phyloP scores from a whole-genome alignment of 73 alveolate genomes.

The Breviolum minutum region DNA sequence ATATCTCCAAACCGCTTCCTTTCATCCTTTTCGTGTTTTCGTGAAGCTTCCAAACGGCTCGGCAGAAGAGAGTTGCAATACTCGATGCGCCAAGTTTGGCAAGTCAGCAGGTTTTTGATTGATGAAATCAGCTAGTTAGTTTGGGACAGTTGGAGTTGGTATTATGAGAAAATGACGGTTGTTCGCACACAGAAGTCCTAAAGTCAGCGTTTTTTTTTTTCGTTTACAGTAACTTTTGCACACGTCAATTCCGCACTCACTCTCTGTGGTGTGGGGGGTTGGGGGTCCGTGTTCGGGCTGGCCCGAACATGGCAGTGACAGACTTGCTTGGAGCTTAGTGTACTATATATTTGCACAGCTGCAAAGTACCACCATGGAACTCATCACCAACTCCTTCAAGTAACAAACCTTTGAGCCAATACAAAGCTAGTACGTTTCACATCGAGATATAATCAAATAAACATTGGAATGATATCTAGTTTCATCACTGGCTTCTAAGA shows the following conservation, averaged over 20 bases:
- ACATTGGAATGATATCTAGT: no score
- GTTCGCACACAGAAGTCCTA: no score
- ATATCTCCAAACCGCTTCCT: background rate
- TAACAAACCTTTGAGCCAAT: background rate
- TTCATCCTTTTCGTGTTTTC: background rate
- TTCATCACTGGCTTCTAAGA: no score
- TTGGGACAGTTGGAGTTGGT: no score
- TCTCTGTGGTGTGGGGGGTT: background rate
- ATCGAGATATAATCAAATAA: no score
- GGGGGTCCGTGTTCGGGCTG: background rate
- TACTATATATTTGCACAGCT: background rate
- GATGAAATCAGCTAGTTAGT: background rate
- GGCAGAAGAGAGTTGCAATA: background rate
- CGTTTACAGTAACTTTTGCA: no score
- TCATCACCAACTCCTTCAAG: background rate
- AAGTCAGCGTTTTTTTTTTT: no score
- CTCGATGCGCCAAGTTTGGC: background rate
- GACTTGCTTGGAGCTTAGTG: conserved; percentile 24
- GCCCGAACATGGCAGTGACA: conserved; percentile 34
- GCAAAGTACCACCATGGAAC: background rate
- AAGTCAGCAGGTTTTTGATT: background rate
- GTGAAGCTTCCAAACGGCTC: background rate
- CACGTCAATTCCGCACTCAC: background rate
- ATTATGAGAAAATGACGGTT: background rate
- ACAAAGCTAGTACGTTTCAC: no score